Conservation (phyloP, 164 flowering plant genomes). For the Stephania japonica region DNA sequence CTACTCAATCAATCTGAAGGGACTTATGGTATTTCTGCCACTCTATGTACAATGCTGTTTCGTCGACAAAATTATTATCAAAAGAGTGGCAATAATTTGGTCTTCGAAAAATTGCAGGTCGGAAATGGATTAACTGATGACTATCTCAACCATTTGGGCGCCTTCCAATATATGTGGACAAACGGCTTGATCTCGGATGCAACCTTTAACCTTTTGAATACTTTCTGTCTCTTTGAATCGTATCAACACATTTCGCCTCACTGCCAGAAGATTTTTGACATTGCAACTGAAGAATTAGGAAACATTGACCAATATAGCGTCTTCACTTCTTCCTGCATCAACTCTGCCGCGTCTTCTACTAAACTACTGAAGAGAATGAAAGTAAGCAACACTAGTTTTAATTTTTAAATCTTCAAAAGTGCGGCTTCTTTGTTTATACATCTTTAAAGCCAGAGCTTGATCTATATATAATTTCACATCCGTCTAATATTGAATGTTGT, state of each 20-base stretch:
- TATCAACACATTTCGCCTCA: constrained; percentile 39
- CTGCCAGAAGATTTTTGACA: constrained; percentile 49
- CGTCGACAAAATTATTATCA: too few relatives aligned
- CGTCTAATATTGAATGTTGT: constrained; percentile 23
- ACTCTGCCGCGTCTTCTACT: constrained; percentile 22
- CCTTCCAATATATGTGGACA: constrained; percentile 82
- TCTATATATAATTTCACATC: too few relatives aligned
- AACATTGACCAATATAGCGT: constrained; percentile 60
- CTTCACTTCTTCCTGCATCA: constrained; percentile 35
- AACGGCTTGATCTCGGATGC: constrained; percentile 70
- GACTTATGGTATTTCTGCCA: constrained; percentile 41
- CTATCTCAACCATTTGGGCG: constrained; percentile 57
- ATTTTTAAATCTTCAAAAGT: not conserved
- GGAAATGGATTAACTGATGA: constrained; percentile 81
- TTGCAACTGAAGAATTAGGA: constrained; percentile 69
- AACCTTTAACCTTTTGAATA: constrained; percentile 22
- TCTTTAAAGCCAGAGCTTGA: too few relatives aligned
- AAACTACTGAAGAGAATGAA: not conserved
- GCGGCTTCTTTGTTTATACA: too few relatives aligned
- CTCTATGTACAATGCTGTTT: not conserved
- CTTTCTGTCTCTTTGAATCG: constrained; percentile 36
- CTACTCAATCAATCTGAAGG: constrained; percentile 58
- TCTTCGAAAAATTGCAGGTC: constrained; percentile 30
- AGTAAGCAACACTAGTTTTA: not conserved
- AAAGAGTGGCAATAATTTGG: too few relatives aligned